Conservation (phyloP, 2,329 filamentous ascomycete species). For the Drechslerella stenobrocha region DNA sequence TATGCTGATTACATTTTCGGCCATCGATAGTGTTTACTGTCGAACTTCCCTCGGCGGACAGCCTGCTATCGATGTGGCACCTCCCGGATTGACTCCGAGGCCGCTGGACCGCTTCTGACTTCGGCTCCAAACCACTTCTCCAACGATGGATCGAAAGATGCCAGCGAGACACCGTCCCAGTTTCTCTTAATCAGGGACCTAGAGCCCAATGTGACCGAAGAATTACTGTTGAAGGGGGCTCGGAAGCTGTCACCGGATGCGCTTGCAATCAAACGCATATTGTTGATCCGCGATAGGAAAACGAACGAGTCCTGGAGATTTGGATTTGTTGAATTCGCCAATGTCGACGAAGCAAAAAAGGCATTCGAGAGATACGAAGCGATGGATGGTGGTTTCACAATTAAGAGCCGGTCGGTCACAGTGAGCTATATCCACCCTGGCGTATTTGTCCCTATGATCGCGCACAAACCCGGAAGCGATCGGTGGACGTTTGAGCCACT, state of each 20-base stretch:
- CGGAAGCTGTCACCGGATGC: slow-evolving; percentile 68
- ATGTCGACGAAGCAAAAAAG: slow-evolving; percentile 72
- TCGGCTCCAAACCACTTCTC: slow-evolving; percentile 58
- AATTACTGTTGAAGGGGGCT: slow-evolving; percentile 71
- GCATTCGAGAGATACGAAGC: slow-evolving; percentile 73
- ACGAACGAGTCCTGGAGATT: slow-evolving; percentile 76
- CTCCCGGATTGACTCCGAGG: slow-evolving; percentile 60
- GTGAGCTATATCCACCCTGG: slow-evolving; percentile 80
- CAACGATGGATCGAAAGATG: slow-evolving; percentile 54
- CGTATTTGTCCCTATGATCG: slow-evolving; percentile 75
- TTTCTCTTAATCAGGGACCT: slow-evolving; percentile 75
- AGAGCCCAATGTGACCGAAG: slow-evolving; percentile 70
- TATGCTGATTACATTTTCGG: background rate
- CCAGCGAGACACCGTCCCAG: slow-evolving; percentile 66
- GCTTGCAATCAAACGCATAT: slow-evolving; percentile 73
- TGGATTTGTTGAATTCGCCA: slow-evolving; percentile 81
- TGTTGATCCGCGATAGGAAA: slow-evolving; percentile 73
- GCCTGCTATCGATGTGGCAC: slow-evolving; percentile 65
- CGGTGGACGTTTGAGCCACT: slow-evolving; percentile 71
- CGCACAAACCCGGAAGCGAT: slow-evolving; percentile 63
- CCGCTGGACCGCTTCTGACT: slow-evolving; percentile 57
- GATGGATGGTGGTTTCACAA: slow-evolving; percentile 71
- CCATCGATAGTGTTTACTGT: slow-evolving; percentile 60
- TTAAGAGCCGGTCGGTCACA: slow-evolving; percentile 71
- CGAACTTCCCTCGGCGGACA: slow-evolving; percentile 63